phyloP scores from a whole-genome alignment of 139 green algal genomes.

The Bryopsis sp. region DNA sequence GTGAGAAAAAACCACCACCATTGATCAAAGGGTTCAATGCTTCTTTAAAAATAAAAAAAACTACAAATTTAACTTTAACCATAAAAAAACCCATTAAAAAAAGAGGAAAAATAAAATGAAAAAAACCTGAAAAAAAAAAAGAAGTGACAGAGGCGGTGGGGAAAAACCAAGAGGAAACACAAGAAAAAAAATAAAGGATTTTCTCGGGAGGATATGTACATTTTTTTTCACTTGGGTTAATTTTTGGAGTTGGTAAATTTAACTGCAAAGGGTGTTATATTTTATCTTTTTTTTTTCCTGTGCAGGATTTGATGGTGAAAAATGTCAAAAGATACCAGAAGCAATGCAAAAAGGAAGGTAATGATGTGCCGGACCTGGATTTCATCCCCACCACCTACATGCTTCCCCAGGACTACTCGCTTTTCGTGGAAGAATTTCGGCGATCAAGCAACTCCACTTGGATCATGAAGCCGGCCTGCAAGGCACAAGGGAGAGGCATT shows the following conservation, averaged over 20 bases:
- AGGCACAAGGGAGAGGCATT: constrained; percentile 64
- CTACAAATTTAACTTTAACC: too few species aligned
- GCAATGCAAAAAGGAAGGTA: constrained; percentile 36
- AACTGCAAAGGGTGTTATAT: too few species aligned
- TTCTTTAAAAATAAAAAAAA: too few species aligned
- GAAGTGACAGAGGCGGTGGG: too few species aligned
- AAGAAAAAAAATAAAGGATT: not conserved
- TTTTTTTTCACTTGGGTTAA: too few species aligned
- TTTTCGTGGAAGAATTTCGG: constrained; percentile 69
- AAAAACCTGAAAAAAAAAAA: too few species aligned
- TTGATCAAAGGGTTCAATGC: too few species aligned
- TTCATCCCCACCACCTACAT: constrained; percentile 58
- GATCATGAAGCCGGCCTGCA: constrained; percentile 65
- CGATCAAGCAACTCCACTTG: constrained; percentile 34
- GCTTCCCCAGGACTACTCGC: constrained; percentile 55
- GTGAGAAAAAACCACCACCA: too few species aligned
- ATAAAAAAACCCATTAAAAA: too few species aligned
- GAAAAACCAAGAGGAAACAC: not conserved
- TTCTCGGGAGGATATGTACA: not conserved
- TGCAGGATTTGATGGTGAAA: constrained; percentile 69
- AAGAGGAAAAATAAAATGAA: too few species aligned
- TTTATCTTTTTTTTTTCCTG: too few species aligned
- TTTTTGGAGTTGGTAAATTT: too few species aligned
- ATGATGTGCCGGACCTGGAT: constrained; percentile 27
- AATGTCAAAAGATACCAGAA: constrained; percentile 70